phyloP scores from a whole-genome alignment of 2,329 filamentous ascomycete genomes.

The Aspergillus costaricaensis region DNA sequence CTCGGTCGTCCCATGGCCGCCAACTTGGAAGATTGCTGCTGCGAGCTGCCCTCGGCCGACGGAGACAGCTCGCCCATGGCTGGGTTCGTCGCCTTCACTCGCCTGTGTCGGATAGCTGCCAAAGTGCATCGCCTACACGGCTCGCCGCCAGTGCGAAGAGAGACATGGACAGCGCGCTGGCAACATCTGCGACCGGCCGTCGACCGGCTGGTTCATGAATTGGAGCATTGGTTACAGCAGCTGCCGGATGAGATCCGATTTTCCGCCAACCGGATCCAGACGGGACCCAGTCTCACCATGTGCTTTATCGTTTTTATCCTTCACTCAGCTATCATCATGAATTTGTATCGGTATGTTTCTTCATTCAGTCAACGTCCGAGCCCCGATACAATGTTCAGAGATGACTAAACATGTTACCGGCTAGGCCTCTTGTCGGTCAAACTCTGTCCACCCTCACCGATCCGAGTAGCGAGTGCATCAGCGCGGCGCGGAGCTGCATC shows the following conservation, averaged over 20 bases:
- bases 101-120: constrained; percentile 3
- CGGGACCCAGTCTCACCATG: constrained; percentile 2
- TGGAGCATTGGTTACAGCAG: background rate
- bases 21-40: background rate
- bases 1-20: constrained; percentile 7
- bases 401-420: too few species aligned
- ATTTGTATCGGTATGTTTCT: background rate
- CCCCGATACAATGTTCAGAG: too few species aligned
- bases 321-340: background rate
- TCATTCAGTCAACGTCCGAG: too few species aligned
- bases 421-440: too few species aligned
- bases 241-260: background rate
- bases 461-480: background rate
- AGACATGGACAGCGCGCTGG: background rate
- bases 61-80: background rate
- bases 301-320: constrained; percentile 1
- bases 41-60: constrained; percentile 1
- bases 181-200: background rate
- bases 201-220: background rate
- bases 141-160: background rate
- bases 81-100: background rate
- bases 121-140: background rate
- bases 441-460: background rate
- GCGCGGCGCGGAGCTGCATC: constrained; percentile 3
- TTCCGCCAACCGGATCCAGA: background rate